These are phyloP conservation scores for Cladosporium sphaerospermum DNA, from an alignment of 2,329 filamentous ascomycete genomes.

Conservation along the genomic window DNA sequence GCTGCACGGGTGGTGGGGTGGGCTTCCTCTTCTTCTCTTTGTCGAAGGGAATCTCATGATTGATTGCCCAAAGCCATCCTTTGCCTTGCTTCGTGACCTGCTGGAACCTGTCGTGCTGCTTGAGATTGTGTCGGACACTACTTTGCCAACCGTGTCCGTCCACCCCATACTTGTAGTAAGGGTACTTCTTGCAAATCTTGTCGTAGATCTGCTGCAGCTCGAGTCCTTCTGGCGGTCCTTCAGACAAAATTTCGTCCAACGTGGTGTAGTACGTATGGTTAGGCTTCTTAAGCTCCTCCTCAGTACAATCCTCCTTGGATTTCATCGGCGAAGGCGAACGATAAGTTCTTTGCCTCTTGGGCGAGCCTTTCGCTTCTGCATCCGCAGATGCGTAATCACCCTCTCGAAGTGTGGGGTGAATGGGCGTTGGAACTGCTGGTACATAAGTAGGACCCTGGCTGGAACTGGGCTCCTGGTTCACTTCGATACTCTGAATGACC, in stretches of 20 bases:
- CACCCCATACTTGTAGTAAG: conserved; percentile 56
- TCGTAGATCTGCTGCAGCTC: conserved; percentile 62
- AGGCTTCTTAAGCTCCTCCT: conserved; percentile 67
- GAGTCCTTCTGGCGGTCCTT: conserved; percentile 50
- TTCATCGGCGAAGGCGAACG: conserved; percentile 58
- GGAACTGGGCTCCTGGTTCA: background rate
- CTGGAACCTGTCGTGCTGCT: conserved; percentile 53
- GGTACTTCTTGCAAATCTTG: conserved; percentile 57
- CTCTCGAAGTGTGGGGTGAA: conserved; percentile 3
- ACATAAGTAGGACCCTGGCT: conserved; percentile 1
- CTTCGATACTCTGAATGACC: conserved; percentile 24
- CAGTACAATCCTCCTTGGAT: conserved; percentile 59
- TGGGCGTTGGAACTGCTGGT: conserved; percentile 1
- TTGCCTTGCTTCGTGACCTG: conserved; percentile 56
- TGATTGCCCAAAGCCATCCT: conserved; percentile 58
- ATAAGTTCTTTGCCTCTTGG: conserved; percentile 44
- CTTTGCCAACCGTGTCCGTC: conserved; percentile 60
- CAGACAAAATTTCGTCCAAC: conserved; percentile 56
- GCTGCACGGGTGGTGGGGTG: conserved; percentile 29
- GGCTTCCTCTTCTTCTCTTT: conserved; percentile 50
- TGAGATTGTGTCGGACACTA: conserved; percentile 59
- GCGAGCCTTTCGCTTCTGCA: conserved; percentile 2
- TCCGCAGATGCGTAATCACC: conserved; percentile 5
- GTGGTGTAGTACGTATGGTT: conserved; percentile 58
- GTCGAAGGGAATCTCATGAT: conserved; percentile 53